A percentile compares a stretch with the other conserved stretches of the same genome.
Conservation (phyloP, 192 early-diverging fungal genomes). For the Linnemannia zychae region DNA sequence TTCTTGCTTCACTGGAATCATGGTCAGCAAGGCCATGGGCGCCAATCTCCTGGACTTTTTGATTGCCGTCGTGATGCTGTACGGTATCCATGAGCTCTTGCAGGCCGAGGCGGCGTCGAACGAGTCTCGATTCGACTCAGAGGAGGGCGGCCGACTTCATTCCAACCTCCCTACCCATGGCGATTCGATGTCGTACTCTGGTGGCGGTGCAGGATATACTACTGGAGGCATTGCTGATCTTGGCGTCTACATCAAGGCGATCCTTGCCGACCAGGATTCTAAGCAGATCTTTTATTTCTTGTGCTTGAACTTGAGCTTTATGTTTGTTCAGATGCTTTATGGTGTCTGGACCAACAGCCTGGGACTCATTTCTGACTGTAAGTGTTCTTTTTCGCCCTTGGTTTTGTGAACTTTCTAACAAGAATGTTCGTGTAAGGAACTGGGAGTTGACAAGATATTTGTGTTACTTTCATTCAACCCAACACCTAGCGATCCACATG, state of each 20-base stretch:
- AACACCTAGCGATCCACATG: conserved; percentile 98
- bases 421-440: background rate
- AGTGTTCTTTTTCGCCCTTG: background rate
- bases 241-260: conserved; percentile 60
- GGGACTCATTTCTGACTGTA: conserved; percentile 91
- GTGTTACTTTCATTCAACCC: too few relatives aligned
- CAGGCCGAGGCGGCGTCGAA: conserved; percentile 28
- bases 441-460: background rate
- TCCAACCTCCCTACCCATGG: conserved; percentile 58
- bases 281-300: conserved; percentile 96
- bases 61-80: conserved; percentile 50
- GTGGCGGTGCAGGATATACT: conserved; percentile 16
- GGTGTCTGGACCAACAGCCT: conserved; percentile 88
- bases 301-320: conserved; percentile 92
- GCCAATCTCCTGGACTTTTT: conserved; percentile 52
- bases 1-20: conserved; percentile 39
- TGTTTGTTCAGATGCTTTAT: conserved; percentile 89
- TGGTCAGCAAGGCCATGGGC: conserved; percentile 56
- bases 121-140: conserved; percentile 52
- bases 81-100: conserved; percentile 55
- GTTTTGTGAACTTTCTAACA: background rate
- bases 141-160: conserved; percentile 35
- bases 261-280: conserved; percentile 80
- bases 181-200: conserved; percentile 4
- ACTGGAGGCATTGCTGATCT: conserved; percentile 30